Base-by-base conservation (phyloP, 176 grass and related monocot species). In the Aegilops speltoides region DNA sequence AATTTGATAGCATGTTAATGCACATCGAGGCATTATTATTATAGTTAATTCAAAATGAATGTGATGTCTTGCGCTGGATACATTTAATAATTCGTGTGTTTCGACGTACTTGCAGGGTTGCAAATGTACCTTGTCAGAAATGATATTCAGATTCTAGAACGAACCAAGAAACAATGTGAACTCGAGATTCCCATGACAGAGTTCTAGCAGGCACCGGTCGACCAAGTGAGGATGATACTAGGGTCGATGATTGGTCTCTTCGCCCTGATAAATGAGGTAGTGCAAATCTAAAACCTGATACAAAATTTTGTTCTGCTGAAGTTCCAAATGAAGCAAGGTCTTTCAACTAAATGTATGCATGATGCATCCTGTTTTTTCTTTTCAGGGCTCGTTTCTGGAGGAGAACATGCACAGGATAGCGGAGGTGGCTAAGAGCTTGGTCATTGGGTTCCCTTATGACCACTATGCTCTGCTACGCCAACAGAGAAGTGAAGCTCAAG, bases 391-490 rank as follows among this genome's bases (percentile, higher is more conserved):
- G 9, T 98, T 94, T 66, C 86, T 98, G 22, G 73, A 87, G 15
- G 82, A 91, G 71, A 98, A 93, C 33, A 90, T 96, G 79, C 91
- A 89, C 86, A 94, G 92, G 45, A 78, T 98, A 66, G 89, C 57
- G 4, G 92, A 96, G 83, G 86, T 86, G 19, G 97, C 94, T 13
- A 93, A 75, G 64, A 57, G 69, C 43, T 38, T 96, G 79, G 77
- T 68, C 32, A 79, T 98, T 12, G 82, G 92, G 5, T 84, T 98
- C 5, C 94, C 94, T 0, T 98, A 89, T 45, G 84, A 91, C 9
- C 80, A 96, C 56, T 92, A 77, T 20, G 75, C 84, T 36, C 37
- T 98, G 56, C 86, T 89, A 91, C 23, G 56, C 86, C 3, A 89
- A 72, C 79, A 83, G 94, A 79, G 78, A 94, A 13, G 69, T 90